phyloP scores from a whole-genome alignment of 177 flowering plant genomes.

The Vitis hybrid region DNA sequence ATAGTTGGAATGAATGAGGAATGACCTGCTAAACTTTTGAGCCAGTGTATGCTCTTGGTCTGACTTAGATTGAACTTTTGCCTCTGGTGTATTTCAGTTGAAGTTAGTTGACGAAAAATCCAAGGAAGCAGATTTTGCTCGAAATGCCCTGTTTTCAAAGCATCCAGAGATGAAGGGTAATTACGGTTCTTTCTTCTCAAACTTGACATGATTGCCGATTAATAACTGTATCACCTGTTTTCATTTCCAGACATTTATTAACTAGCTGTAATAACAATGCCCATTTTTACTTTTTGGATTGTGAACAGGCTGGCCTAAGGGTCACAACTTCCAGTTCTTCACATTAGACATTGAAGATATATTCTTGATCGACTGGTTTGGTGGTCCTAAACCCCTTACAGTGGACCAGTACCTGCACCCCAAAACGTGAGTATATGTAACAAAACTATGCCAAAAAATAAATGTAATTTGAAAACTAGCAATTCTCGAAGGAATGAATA shows the following conservation, averaged over 20 bases:
- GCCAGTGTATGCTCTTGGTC: not conserved
- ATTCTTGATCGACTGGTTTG: conserved; percentile 85
- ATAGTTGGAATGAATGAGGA: too few relatives aligned
- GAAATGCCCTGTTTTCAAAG: conserved; percentile 71
- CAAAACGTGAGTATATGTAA: conserved; percentile 50
- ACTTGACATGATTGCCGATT: not conserved
- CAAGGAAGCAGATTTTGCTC: conserved; percentile 65
- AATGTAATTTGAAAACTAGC: not conserved
- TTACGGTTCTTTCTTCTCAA: not conserved
- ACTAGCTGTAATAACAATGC: not conserved
- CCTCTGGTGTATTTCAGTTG: conserved; percentile 43
- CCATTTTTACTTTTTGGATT: conserved; percentile 3
- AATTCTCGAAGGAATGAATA: not conserved
- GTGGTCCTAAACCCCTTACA: conserved; percentile 84
- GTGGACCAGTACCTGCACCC: conserved; percentile 64
- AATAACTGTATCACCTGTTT: not conserved
- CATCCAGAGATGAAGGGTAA: conserved; percentile 93
- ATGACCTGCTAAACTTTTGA: too few relatives aligned
- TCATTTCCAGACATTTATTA: not conserved
- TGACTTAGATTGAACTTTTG: not conserved
- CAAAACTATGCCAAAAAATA: not conserved
- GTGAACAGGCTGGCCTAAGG: conserved; percentile 77
- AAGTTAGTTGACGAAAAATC: conserved; percentile 43
- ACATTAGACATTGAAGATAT: conserved; percentile 70
- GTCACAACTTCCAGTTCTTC: conserved; percentile 77